A percentile compares a stretch with the other conserved stretches of the same genome.
phyloP scores from a whole-genome alignment of 2,329 filamentous ascomycete species.

The Podosphaera aphanis region DNA sequence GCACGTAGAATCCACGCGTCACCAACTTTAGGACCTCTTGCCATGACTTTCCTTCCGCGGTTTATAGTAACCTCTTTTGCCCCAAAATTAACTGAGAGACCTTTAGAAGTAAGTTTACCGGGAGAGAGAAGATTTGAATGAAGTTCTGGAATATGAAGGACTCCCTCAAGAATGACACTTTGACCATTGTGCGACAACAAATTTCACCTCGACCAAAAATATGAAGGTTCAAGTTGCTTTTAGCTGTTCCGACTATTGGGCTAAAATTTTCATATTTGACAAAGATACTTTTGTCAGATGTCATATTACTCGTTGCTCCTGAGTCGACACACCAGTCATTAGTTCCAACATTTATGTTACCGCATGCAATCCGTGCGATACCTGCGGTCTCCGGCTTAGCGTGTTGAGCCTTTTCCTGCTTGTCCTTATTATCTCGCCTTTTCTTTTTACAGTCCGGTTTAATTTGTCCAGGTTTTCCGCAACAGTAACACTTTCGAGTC shows the following conservation, averaged over 20 bases:
- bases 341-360: background rate
- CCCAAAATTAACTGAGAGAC: background rate
- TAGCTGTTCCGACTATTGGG: background rate
- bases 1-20: background rate
- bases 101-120: background rate
- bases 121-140: background rate
- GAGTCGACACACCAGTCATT: slow-evolving; percentile 1
- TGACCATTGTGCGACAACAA: background rate
- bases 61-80: background rate
- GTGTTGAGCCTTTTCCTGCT: background rate
- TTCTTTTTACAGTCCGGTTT: slow-evolving; percentile 1
- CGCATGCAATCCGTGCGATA: background rate
- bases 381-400: background rate
- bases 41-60: background rate
- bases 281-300: background rate
- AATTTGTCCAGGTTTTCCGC: background rate
- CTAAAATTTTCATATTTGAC: background rate
- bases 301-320: background rate
- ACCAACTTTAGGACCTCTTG: background rate
- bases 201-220: background rate
- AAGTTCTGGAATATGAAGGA: background rate
- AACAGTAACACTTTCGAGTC: background rate
- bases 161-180: background rate
- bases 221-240: background rate
- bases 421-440: background rate